A percentile compares a stretch with the other conserved stretches of the same genome.
Evolutionary conservation across 2,329 filamentous ascomycete genomes (phyloP).

Genomic region (Colletotrichum tamarilloi): DNA sequence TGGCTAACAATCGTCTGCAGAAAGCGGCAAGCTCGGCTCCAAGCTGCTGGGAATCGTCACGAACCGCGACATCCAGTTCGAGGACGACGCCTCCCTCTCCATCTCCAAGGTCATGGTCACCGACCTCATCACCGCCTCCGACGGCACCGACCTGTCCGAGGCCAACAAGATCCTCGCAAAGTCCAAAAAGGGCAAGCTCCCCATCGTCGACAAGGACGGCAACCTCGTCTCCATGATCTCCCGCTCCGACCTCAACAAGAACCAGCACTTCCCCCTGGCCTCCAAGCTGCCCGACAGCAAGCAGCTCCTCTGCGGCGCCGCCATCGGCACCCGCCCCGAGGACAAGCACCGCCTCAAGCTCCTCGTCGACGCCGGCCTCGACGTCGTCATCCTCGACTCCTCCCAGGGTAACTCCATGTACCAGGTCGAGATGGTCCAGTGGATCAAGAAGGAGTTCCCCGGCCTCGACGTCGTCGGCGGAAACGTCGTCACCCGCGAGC

Average conservation of each 20-base stretch:
- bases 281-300: conserved; percentile 98
- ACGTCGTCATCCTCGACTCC: conserved; percentile 95
- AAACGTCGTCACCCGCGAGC: conserved; percentile 97
- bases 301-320: conserved; percentile 94
- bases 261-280: conserved; percentile 94
- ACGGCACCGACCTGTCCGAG: conserved; percentile 85
- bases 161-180: conserved; percentile 93
- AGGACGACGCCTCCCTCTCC: conserved; percentile 76
- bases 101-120: conserved; percentile 95
- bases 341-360: conserved; percentile 88
- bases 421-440: conserved; percentile 98
- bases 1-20: conserved; percentile 64
- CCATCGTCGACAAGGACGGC: conserved; percentile 84
- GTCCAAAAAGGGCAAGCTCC: conserved; percentile 98
- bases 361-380: conserved; percentile 93
- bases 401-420: conserved; percentile 99
- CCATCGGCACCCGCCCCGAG: conserved; percentile 93
- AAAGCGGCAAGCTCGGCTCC: conserved; percentile 90
- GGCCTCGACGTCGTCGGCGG: conserved; percentile 94
- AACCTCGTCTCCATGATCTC: conserved; percentile 94
- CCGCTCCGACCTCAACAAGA: conserved; percentile 97
- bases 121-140: conserved; percentile 87
- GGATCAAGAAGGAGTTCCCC: conserved; percentile 88
- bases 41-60: conserved; percentile 98
- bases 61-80: conserved; percentile 97